Evolutionary conservation across 192 early-diverging fungal species (phyloP), one percentile per base, ranked within the genome.

Genomic region (Coemansia sp.): DNA sequence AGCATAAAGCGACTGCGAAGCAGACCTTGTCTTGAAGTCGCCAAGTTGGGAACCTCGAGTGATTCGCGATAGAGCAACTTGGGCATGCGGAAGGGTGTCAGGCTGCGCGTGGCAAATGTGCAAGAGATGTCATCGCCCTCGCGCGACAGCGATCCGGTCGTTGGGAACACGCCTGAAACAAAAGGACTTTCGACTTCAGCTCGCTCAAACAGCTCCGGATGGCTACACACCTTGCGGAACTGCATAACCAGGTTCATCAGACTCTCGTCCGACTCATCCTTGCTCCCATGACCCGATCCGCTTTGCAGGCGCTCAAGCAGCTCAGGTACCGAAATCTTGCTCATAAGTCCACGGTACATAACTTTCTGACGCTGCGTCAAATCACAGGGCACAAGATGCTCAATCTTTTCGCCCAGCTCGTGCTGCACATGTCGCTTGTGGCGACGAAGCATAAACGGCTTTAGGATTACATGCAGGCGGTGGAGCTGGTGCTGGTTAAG

Each of bases 221-320:
- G 92, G 60, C 92, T 94, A 71, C 91, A 92, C 32, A 94, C 91
- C 71, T 94, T 94, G 68, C 92, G 89, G 85, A 94, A 91, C 73
- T 94, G 92, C 92, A 94, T 94, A n/a, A 96, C 92, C 62, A 96
- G 66, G 65, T 96, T 96, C 92, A 93, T 93, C 71, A 96, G 82
- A 66, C 87, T 92, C 67, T 92, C 90, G 51, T 88, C 86, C 49
- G 83, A 85, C n/a, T 91, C 90, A 29, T 82, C 84, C 58, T 90
- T 88, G 57, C 76, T 79, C n/a, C 61, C 64, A 29, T 69, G 60
- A 16, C 59, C 63, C 1, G 63, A 51, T 25, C 86, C 78, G 16
- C 83, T 88, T 3, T 88, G 84, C 22, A 87, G 83, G 40, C 87
- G 87, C 69, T 90, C 88, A 61, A 94, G 64, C 7, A 92, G 73